Percentiles rank a stretch among this genome's conserved stretches.
Conservation (phyloP, 257 asterid genomes). For the Striga asiatica region DNA sequence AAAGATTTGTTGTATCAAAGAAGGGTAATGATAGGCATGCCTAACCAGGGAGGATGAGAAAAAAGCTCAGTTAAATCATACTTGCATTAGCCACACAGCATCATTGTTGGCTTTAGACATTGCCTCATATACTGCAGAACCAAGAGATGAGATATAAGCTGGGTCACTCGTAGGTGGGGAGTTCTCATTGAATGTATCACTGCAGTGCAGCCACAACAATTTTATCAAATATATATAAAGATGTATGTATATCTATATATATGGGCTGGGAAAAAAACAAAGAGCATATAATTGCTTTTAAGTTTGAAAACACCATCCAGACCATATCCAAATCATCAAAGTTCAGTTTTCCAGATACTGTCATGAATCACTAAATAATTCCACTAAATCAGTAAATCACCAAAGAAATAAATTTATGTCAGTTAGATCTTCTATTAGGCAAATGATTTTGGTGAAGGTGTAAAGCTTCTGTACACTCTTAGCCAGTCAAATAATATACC, state of each 20-base stretch:
- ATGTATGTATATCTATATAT: background rate
- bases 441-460: background rate
- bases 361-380: background rate
- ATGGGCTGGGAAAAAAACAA: too few relatives aligned
- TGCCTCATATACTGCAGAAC: slow-evolving; percentile 81
- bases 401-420: background rate
- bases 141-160: slow-evolving; percentile 68
- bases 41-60: slow-evolving; percentile 4
- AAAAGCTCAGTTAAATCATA: slow-evolving; percentile 25
- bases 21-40: background rate
- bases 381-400: background rate
- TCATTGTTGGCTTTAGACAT: slow-evolving; percentile 73
- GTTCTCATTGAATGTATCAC: slow-evolving; percentile 95
- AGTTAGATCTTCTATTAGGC: background rate
- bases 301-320: background rate
- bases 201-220: slow-evolving; percentile 40
- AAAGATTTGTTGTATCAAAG: too few relatives aligned
- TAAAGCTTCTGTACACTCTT: too few relatives aligned
- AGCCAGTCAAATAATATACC: too few relatives aligned
- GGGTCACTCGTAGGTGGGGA: slow-evolving; percentile 88
- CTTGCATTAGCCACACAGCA: slow-evolving; percentile 99
- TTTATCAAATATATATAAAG: slow-evolving; percentile 7
- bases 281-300: background rate
- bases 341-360: background rate
- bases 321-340: background rate